Evolutionary conservation across 2,329 filamentous ascomycete species (phyloP).

Genomic region (Erysiphe pulchra): DNA sequence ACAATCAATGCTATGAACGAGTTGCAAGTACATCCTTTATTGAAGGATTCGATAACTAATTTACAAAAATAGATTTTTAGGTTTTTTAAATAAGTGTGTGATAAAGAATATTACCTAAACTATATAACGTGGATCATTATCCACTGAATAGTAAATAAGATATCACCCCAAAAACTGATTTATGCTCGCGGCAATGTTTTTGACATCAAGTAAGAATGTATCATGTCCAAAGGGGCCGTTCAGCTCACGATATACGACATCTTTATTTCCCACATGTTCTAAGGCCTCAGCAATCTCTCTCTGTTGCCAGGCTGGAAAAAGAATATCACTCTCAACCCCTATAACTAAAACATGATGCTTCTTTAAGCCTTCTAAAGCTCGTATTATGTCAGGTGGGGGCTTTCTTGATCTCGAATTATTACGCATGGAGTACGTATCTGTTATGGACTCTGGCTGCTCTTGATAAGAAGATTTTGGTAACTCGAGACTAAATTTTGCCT

Average conservation of each 20-base stretch:
- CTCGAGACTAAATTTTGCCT: constrained; percentile 44
- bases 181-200: constrained; percentile 71
- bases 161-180: constrained; percentile 45
- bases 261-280: constrained; percentile 47
- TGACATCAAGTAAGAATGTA: constrained; percentile 76
- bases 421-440: not conserved
- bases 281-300: constrained; percentile 75
- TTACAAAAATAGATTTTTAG: too few species aligned
- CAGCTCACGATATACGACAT: constrained; percentile 69
- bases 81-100: too few species aligned
- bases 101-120: too few species aligned
- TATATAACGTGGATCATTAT: too few species aligned
- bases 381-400: constrained; percentile 39
- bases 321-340: constrained; percentile 82
- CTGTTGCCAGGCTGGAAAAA: constrained; percentile 97
- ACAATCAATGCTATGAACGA: too few species aligned
- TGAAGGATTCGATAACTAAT: too few species aligned
- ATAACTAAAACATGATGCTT: constrained; percentile 68
- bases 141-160: not conserved
- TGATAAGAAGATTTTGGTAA: constrained; percentile 66
- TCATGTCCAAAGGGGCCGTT: constrained; percentile 92
- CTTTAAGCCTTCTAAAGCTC: constrained; percentile 43
- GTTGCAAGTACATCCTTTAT: too few species aligned
- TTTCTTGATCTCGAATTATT: not conserved
- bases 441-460: constrained; percentile 37